phyloP scores from a whole-genome alignment of 1,284 basidiomycete species.

The Cutaneotrichosporon spelunceum region DNA sequence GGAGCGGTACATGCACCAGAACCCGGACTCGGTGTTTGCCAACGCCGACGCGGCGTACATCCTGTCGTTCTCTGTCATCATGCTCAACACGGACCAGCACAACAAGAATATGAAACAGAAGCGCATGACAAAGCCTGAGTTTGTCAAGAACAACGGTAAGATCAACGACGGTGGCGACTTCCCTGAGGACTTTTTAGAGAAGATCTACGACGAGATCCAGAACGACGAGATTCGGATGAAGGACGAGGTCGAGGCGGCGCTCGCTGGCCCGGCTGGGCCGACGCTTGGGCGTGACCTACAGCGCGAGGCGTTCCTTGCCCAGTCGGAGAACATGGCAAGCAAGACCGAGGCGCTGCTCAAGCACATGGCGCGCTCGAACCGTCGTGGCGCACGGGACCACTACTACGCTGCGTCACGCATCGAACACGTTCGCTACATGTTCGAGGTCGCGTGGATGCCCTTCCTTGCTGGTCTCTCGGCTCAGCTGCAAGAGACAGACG shows the following conservation, averaged over 20 bases:
- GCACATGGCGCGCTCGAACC: constrained; percentile 82
- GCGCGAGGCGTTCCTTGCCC: constrained; percentile 87
- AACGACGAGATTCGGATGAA: constrained; percentile 95
- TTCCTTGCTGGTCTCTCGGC: constrained; percentile 89
- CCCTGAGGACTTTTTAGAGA: constrained; percentile 73
- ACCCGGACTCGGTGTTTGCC: constrained; percentile 74
- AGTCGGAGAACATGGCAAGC: constrained; percentile 90
- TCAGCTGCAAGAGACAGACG: constrained; percentile 86
- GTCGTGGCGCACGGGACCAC: constrained; percentile 65
- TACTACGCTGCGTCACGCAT: constrained; percentile 94
- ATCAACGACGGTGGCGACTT: constrained; percentile 88
- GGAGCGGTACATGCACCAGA: constrained; percentile 85
- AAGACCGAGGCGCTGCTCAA: constrained; percentile 93
- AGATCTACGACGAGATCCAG: constrained; percentile 84
- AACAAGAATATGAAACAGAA: constrained; percentile 84
- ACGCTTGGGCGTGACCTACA: constrained; percentile 88
- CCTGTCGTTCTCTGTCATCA: constrained; percentile 85
- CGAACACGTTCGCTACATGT: constrained; percentile 93
- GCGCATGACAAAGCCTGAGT: constrained; percentile 85
- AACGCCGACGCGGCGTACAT: constrained; percentile 83
- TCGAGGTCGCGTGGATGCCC: constrained; percentile 96
- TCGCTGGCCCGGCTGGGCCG: constrained; percentile 62
- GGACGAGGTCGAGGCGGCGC: constrained; percentile 73
- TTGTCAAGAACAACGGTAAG: constrained; percentile 87
- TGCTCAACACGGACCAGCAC: constrained; percentile 95